Evolutionary conservation across 1,284 basidiomycete genomes (phyloP), one percentile per base, ranked within the genome.

Genomic region (Athelia psychrophila): DNA sequence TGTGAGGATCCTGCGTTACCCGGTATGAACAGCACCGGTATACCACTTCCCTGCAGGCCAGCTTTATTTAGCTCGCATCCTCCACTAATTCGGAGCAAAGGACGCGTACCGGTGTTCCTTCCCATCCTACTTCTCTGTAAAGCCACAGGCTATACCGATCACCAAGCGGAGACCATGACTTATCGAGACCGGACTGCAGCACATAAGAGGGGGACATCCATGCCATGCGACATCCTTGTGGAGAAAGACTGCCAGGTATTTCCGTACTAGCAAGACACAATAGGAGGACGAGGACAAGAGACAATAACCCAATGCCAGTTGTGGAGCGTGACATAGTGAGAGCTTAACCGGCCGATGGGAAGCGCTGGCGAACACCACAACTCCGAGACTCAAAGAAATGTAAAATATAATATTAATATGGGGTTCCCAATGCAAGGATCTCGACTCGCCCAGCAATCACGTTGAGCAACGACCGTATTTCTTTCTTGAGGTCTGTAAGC

Each of bases 1-100:
- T 86, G 88, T 47, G 91, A 96, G 2, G 93, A 95, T 2, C 97
- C 97, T 12, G 97, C 95, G 64, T 98, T 98, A 2, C 97, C 97
- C 1, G 97, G 97, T 19, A 99, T 88, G 71, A 99, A 99, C 24
- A 99, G 76, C 10, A 96, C 93, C 5, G 97, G 96, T 13, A 77
- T 64, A 40, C 92, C 85, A 42, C 66, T 64, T 9, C 77, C 73
- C 80, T 80, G 56, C 57, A 56, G 35, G 44, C 50, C 49, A 49
- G n/a, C 59, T 48, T 45, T 13, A 46, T 52, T 46, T 20, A 50
- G 44, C 13, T 24, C 23, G 42, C 20, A 24, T 20, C 13, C 13
- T 5, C 13, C 5, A 35, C 38, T n/a, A n/a, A 48, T 44, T 12
- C 20, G 42, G 3, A 27, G 45, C 25, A 25, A 57, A 57, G 24